phyloP scores from a whole-genome alignment of 1,284 basidiomycete genomes.

The Ganoderma resinaceum region DNA sequence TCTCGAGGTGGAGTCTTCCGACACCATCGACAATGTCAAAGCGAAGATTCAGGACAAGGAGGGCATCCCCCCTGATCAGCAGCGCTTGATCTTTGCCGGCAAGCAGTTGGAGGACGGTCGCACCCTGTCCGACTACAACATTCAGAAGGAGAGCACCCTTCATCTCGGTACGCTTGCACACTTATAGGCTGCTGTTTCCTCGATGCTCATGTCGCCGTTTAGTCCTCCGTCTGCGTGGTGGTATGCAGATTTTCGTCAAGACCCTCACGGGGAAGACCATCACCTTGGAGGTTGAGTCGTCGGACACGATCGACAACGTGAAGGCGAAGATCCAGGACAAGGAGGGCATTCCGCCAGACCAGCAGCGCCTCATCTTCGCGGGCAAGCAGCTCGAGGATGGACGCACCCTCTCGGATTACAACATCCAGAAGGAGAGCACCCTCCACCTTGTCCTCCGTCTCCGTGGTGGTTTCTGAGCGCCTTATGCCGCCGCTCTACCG shows the following conservation, averaged over 20 bases:
- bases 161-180: conserved; percentile 34
- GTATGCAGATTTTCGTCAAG: conserved; percentile 42
- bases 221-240: conserved; percentile 43
- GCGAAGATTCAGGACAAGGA: conserved; percentile 62
- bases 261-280: conserved; percentile 40
- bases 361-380: conserved; percentile 39
- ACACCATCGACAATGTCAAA: conserved; percentile 60
- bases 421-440: conserved; percentile 76
- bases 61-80: conserved; percentile 84
- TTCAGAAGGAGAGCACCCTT: conserved; percentile 43
- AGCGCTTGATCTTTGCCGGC: conserved; percentile 86
- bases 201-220: not conserved
- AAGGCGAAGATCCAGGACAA: conserved; percentile 41
- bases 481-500: not conserved
- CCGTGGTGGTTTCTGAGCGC: conserved; percentile 65
- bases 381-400: conserved; percentile 39
- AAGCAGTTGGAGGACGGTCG: conserved; percentile 83
- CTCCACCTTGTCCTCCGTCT: conserved; percentile 77
- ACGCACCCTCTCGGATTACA: conserved; percentile 47
- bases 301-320: conserved; percentile 39
- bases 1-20: conserved; percentile 57
- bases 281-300: conserved; percentile 38
- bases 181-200: not conserved
- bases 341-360: conserved; percentile 39
- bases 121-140: conserved; percentile 53